These are phyloP conservation scores for Bruguiera hainesii DNA, from an alignment of 441 rosid genomes.

Conservation along the genomic window DNA sequence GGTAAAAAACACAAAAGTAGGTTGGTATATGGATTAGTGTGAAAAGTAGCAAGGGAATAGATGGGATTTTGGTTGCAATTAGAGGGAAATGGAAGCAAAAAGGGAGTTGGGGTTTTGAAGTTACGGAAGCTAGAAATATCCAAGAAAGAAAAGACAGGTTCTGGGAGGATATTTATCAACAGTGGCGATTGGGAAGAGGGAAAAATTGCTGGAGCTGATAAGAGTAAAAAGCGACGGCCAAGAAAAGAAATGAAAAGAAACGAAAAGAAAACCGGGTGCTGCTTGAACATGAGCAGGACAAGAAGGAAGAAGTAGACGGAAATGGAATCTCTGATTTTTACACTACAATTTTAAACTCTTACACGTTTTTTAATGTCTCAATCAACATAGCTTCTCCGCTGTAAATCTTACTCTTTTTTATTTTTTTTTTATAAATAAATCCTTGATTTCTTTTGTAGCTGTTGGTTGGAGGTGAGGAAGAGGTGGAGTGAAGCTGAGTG, in stretches of 20 bases:
- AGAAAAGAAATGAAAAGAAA: neutral
- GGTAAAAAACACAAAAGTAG: neutral
- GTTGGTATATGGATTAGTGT: neutral
- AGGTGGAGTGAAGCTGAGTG: no score
- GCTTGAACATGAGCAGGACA: neutral
- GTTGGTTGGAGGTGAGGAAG: no score
- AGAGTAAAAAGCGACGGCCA: slow-evolving; percentile 8
- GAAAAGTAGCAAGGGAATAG: neutral
- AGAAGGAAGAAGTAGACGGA: neutral
- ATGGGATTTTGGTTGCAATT: slow-evolving; percentile 19
- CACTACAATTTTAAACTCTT: no score
- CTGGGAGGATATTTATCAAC: neutral
- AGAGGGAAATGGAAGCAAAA: slow-evolving; percentile 14
- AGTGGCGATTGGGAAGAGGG: slow-evolving; percentile 21
- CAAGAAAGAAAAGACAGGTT: neutral
- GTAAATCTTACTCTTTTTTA: no score
- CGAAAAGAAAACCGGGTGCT: neutral
- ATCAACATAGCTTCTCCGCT: no score
- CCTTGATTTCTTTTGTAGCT: no score
- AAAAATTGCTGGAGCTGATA: neutral
- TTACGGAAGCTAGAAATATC: neutral
- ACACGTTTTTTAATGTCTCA: no score
- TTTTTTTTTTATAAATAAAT: no score
- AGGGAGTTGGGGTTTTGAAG: neutral
- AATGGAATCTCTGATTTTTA: slow-evolving; percentile 3